Conservation (phyloP, 768 basidiomycete species). For the Boletus eberwhitei region DNA sequence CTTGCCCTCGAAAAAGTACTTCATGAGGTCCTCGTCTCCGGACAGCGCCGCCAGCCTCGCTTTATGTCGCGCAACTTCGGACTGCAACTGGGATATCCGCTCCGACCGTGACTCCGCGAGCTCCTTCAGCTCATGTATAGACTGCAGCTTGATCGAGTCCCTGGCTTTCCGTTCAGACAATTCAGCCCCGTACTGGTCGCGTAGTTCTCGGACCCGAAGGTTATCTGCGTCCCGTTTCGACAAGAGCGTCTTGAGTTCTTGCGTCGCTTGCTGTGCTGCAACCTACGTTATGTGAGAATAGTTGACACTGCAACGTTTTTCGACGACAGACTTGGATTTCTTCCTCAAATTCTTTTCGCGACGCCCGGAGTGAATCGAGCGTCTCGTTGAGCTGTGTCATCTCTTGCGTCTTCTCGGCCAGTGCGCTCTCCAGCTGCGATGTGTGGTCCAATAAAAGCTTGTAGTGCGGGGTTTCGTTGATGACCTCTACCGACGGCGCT, state of each 20-base stretch:
- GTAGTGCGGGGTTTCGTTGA: constrained; percentile 52
- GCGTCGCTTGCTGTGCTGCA: constrained; percentile 46
- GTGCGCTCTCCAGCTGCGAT: constrained; percentile 42
- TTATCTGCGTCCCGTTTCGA: constrained; percentile 66
- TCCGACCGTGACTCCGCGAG: constrained; percentile 69
- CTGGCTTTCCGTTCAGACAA: constrained; percentile 64
- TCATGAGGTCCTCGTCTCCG: constrained; percentile 68
- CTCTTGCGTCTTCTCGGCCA: constrained; percentile 39
- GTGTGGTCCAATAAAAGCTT: constrained; percentile 54
- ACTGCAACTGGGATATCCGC: constrained; percentile 65
- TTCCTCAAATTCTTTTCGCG: constrained; percentile 49
- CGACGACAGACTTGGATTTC: constrained; percentile 38
- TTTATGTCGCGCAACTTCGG: constrained; percentile 72
- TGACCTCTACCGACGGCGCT: constrained; percentile 40
- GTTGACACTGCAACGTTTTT: constrained; percentile 7
- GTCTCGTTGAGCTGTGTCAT: constrained; percentile 43
- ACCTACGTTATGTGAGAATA: constrained; percentile 28
- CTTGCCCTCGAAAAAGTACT: constrained; percentile 60
- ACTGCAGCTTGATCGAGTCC: constrained; percentile 55
- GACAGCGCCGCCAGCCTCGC: constrained; percentile 71
- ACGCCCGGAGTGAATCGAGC: constrained; percentile 36
- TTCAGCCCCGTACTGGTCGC: constrained; percentile 66
- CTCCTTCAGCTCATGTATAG: constrained; percentile 60
- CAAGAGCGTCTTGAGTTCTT: constrained; percentile 61
- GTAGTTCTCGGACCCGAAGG: constrained; percentile 63